A percentile compares a stretch with the other conserved stretches of the same genome.
These are phyloP conservation scores for Puccinia polysora DNA, from an alignment of 1,284 basidiomycete genomes.

Conservation along the genomic window DNA sequence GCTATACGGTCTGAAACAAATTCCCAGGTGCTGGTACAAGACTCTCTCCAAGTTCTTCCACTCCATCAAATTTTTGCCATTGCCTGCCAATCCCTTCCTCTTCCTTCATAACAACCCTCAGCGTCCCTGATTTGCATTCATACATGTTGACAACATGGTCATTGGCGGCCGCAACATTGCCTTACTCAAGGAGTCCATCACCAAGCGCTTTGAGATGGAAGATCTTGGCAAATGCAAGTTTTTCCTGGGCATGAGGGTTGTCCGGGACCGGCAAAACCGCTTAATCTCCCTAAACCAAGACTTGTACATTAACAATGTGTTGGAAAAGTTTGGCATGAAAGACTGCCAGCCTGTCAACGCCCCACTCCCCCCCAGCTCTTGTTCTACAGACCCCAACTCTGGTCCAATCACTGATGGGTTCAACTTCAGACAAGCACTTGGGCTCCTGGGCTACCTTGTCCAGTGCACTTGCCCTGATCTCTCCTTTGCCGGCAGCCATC, in stretches of 20 bases:
- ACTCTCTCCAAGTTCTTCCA: not conserved
- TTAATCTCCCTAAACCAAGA: constrained; percentile 1
- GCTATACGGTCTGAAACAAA: not conserved
- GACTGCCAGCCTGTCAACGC: not conserved
- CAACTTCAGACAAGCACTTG: not conserved
- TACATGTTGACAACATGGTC: constrained; percentile 11
- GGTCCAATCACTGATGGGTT: not conserved
- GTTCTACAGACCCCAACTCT: not conserved
- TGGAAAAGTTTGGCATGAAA: not conserved
- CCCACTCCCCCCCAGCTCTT: not conserved
- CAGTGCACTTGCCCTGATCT: constrained; percentile 3
- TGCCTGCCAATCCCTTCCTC: not conserved
- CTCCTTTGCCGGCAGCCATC: not conserved
- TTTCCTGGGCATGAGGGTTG: constrained; percentile 5
- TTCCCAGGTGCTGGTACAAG: not conserved
- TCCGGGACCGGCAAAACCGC: not conserved
- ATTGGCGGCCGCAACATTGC: not conserved
- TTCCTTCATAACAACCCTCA: not conserved
- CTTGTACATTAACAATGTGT: not conserved
- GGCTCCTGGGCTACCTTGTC: not conserved
- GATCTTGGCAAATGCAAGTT: constrained; percentile 1
- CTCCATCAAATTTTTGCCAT: not conserved
- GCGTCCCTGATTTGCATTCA: not conserved
- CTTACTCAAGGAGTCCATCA: not conserved
- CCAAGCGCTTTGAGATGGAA: not conserved